Conservation (phyloP, 1,284 basidiomycete species). For the Leccinum angustisporum region DNA sequence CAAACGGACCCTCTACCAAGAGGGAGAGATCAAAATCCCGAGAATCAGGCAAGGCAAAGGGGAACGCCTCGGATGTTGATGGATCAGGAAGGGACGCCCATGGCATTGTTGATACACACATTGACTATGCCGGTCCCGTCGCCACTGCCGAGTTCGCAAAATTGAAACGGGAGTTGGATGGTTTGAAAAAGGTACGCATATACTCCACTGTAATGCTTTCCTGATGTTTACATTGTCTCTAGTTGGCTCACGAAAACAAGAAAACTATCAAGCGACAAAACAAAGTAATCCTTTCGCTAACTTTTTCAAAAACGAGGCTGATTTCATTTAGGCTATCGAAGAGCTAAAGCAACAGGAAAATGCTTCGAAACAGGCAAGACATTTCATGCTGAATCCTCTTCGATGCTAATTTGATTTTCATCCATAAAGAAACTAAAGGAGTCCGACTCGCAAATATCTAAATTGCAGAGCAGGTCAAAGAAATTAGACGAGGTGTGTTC, state of each 20-base stretch:
- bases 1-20: constrained; percentile 8
- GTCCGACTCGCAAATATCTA: constrained; percentile 45
- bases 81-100: constrained; percentile 24
- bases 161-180: constrained; percentile 43
- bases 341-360: constrained; percentile 30
- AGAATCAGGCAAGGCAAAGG: constrained; percentile 26
- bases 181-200: constrained; percentile 48
- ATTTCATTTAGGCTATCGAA: constrained; percentile 29
- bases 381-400: not conserved
- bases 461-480: constrained; percentile 45
- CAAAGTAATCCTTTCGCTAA: constrained; percentile 44
- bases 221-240: constrained; percentile 30
- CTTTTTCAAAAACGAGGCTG: not conserved
- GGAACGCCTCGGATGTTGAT: constrained; percentile 28
- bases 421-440: constrained; percentile 47
- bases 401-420: constrained; percentile 1
- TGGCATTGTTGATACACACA: constrained; percentile 18
- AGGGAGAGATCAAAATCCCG: constrained; percentile 33
- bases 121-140: constrained; percentile 31
- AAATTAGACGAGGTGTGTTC: constrained; percentile 56
- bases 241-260: constrained; percentile 48
- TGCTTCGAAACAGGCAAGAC: constrained; percentile 21
- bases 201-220: not conserved
- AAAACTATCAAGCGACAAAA: constrained; percentile 55
- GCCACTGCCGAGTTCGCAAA: constrained; percentile 36